Conservation (phyloP, 495 filamentous ascomycete species). For the Usnea hakonensis region DNA sequence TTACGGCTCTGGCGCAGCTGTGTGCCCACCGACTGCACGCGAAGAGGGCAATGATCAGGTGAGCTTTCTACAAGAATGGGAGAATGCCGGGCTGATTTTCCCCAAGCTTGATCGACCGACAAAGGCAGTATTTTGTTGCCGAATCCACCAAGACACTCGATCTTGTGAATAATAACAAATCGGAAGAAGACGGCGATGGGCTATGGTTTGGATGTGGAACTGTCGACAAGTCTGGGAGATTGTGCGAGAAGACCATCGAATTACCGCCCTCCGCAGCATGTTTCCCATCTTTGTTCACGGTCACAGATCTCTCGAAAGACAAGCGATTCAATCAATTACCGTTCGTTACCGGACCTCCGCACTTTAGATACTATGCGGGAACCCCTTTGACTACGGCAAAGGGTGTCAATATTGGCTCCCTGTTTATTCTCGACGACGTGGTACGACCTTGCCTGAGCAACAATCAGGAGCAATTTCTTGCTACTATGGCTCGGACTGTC, state of each 20-base stretch:
- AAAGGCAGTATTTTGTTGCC: constrained; percentile 47
- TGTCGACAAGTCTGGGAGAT: constrained; percentile 37
- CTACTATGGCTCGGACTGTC: constrained; percentile 45
- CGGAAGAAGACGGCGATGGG: constrained; percentile 33
- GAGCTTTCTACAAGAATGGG: neutral
- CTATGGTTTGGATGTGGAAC: constrained; percentile 39
- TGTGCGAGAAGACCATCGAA: constrained; percentile 36
- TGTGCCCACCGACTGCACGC: constrained; percentile 43
- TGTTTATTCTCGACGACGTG: constrained; percentile 55
- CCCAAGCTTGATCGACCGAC: constrained; percentile 31
- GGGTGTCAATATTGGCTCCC: constrained; percentile 62
- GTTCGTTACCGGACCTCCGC: constrained; percentile 36
- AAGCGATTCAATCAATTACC: constrained; percentile 36
- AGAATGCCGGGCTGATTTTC: constrained; percentile 11
- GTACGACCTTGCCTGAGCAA: constrained; percentile 33
- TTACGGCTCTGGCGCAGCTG: constrained; percentile 43
- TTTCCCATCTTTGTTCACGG: constrained; percentile 21
- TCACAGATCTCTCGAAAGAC: constrained; percentile 33
- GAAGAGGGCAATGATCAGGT: constrained; percentile 42
- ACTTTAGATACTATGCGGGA: constrained; percentile 44
- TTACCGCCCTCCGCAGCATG: neutral
- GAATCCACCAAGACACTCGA: constrained; percentile 42
- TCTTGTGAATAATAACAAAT: constrained; percentile 28
- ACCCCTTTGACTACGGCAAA: constrained; percentile 56
- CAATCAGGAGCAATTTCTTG: constrained; percentile 36